A percentile compares a stretch with the other conserved stretches of the same genome.
Evolutionary conservation across 495 filamentous ascomycete species (phyloP).

Genomic region (Parmelia sp.): DNA sequence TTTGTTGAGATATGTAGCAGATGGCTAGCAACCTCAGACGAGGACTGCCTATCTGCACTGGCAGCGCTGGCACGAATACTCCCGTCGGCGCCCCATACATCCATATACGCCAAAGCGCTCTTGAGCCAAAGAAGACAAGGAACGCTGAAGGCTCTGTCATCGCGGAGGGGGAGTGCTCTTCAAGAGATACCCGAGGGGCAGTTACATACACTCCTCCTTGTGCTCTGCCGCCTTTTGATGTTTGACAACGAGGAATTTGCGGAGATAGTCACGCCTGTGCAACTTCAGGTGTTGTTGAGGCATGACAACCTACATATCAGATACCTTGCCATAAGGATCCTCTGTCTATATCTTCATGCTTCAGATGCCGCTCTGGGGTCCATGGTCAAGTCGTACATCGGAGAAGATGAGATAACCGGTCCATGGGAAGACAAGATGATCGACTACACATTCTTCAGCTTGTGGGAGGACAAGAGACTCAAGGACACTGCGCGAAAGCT

Average conservation of each 20-base stretch:
- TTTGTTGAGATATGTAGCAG: constrained; percentile 74
- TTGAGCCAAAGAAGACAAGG: constrained; percentile 9
- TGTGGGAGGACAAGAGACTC: constrained; percentile 65
- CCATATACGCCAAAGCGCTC: constrained; percentile 35
- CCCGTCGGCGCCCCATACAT: constrained; percentile 68
- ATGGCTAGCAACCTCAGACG: constrained; percentile 47
- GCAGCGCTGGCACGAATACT: constrained; percentile 72
- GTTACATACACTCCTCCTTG: constrained; percentile 49
- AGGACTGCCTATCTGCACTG: constrained; percentile 45
- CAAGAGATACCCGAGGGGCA: constrained; percentile 35
- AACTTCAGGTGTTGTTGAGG: constrained; percentile 59
- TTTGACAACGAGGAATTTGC: constrained; percentile 63
- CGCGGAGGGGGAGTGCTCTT: constrained; percentile 38
- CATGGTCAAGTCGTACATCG: constrained; percentile 59
- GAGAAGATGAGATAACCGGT: constrained; percentile 53
- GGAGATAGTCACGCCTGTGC: constrained; percentile 53
- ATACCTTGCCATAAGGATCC: constrained; percentile 74
- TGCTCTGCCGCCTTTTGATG: constrained; percentile 68
- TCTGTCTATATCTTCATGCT: constrained; percentile 71
- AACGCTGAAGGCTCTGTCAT: constrained; percentile 26
- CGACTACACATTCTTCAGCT: constrained; percentile 76
- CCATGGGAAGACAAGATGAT: constrained; percentile 69
- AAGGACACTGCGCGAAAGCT: constrained; percentile 37
- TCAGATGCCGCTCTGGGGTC: constrained; percentile 69
- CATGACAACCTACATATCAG: constrained; percentile 56